Conservation (phyloP, 345 rosid species). For the Rhizophora mangle region DNA sequence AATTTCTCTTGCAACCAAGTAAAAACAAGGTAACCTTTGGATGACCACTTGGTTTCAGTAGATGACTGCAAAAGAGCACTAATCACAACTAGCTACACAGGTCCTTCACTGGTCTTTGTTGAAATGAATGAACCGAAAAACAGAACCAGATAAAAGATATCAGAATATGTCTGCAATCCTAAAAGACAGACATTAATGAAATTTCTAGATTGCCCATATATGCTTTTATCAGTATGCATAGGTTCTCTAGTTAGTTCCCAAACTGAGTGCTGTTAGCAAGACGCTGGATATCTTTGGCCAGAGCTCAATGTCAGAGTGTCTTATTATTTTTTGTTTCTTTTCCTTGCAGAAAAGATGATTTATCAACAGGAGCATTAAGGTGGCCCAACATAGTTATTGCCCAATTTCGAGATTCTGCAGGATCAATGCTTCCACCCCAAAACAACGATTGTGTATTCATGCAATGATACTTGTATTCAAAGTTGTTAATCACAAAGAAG, state of each 20-base stretch:
- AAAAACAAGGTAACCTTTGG: constrained; percentile 48
- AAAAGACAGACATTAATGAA: neutral
- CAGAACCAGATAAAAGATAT: neutral
- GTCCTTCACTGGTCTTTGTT: neutral
- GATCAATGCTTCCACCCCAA: neutral
- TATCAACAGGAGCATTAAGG: neutral
- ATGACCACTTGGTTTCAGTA: constrained; percentile 91
- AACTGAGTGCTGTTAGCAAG: too few species aligned
- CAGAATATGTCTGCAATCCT: neutral
- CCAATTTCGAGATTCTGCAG: neutral
- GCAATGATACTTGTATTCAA: neutral
- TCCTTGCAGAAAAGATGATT: too few species aligned
- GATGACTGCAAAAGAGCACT: constrained; percentile 66
- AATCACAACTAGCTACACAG: constrained; percentile 80
- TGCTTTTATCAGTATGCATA: neutral
- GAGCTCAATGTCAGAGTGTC: too few species aligned
- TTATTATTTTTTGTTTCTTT: too few species aligned
- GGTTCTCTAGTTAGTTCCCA: too few species aligned
- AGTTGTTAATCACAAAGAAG: neutral
- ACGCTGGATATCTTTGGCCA: too few species aligned
- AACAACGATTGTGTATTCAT: neutral
- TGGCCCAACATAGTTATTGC: neutral
- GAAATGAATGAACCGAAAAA: neutral
- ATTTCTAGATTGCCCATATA: neutral
- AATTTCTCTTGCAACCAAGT: too few species aligned